Evolutionary conservation across 495 filamentous ascomycete species (phyloP).

Genomic region (Acidomyces sp.): DNA sequence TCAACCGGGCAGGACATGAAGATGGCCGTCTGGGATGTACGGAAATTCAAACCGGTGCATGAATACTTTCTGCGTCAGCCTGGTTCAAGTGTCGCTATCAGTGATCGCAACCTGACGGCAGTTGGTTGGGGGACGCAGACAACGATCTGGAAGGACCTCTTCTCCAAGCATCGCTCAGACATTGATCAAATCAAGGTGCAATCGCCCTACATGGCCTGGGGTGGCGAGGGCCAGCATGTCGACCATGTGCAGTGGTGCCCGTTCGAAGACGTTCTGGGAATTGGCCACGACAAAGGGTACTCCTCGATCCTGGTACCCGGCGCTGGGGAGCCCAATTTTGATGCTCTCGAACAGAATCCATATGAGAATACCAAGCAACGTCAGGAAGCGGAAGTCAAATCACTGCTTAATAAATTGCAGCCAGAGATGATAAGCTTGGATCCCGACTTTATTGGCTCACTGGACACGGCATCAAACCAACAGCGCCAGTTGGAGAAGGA

Average conservation of each 20-base stretch:
- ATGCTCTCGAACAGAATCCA: constrained; percentile 87
- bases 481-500: constrained; percentile 61
- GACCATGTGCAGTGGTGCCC: constrained; percentile 84
- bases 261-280: constrained; percentile 81
- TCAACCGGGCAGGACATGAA: constrained; percentile 78
- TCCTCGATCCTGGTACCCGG: constrained; percentile 80
- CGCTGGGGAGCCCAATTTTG: constrained; percentile 91
- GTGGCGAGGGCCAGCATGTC: constrained; percentile 68
- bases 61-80: constrained; percentile 79
- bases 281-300: constrained; percentile 76
- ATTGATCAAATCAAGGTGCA: constrained; percentile 56
- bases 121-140: constrained; percentile 87
- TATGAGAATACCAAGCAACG: constrained; percentile 89
- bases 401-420: constrained; percentile 80
- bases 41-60: constrained; percentile 84
- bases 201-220: constrained; percentile 86
- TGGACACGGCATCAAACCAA: constrained; percentile 64
- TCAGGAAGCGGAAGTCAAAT: constrained; percentile 82
- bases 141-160: constrained; percentile 79
- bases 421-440: constrained; percentile 95
- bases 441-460: constrained; percentile 74
- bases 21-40: constrained; percentile 94
- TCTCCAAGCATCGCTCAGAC: constrained; percentile 49
- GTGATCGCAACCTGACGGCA: constrained; percentile 71
- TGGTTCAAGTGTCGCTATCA: constrained; percentile 73